These are phyloP conservation scores for Naegleria lovaniensis DNA, from an alignment of 208 protist species.

Conservation along the genomic window DNA sequence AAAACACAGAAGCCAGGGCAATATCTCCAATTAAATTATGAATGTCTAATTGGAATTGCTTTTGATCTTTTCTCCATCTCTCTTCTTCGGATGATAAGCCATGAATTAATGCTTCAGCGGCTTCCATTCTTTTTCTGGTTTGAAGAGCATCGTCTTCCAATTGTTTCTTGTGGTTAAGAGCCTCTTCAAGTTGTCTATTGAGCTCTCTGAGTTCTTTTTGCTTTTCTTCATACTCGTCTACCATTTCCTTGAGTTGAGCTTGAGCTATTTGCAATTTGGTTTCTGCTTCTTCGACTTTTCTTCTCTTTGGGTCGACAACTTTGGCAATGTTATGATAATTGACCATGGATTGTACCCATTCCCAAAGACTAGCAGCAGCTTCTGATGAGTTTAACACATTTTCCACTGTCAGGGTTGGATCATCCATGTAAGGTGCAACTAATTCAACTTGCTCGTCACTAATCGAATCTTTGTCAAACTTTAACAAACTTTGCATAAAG, in stretches of 20 bases:
- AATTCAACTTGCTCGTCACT: constrained; percentile 76
- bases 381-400: constrained; percentile 52
- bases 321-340: constrained; percentile 66
- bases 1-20: constrained; percentile 59
- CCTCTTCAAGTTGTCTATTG: constrained; percentile 48
- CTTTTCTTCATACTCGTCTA: constrained; percentile 55
- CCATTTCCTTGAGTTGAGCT: constrained; percentile 52
- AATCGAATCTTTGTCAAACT: constrained; percentile 68
- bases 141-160: constrained; percentile 65
- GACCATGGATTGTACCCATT: constrained; percentile 60
- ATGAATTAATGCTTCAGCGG: constrained; percentile 59
- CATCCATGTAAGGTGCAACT: constrained; percentile 64
- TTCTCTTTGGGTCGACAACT: constrained; percentile 62
- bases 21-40: constrained; percentile 63
- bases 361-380: constrained; percentile 57
- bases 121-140: constrained; percentile 56
- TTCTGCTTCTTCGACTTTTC: constrained; percentile 45
- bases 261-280: constrained; percentile 44
- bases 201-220: constrained; percentile 59
- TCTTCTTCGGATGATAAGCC: constrained; percentile 58
- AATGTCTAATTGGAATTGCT: constrained; percentile 61
- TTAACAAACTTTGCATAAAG: constrained; percentile 51
- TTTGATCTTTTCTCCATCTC: constrained; percentile 60
- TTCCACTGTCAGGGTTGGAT: constrained; percentile 62
- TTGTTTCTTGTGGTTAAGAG: constrained; percentile 55